Evolutionary conservation across 768 basidiomycete species (phyloP), one percentile per base, ranked within the genome.

Genomic region (Phlebiopsis gigantea): DNA sequence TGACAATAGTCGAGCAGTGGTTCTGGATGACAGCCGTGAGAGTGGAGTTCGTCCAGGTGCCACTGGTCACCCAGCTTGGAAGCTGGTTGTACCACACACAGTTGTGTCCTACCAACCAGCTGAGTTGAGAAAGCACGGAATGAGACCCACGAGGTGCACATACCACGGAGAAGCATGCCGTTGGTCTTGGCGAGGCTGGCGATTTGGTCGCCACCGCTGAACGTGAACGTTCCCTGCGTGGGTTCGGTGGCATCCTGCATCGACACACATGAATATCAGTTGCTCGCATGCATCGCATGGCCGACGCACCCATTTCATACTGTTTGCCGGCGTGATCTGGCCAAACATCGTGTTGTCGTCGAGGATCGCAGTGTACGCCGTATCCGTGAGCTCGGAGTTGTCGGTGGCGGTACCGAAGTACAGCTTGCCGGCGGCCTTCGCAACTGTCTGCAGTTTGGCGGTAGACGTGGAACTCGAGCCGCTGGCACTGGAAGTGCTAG

Each of bases 261-360:
- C 12, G 12, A 22, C 39, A 22, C 21, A n/a, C n/a, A n/a, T 39
- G 1, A 12, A n/a, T n/a, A n/a, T n/a, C n/a, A n/a, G n/a, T n/a
- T n/a, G n/a, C n/a, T n/a, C n/a, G n/a, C n/a, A n/a, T n/a, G n/a
- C n/a, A n/a, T n/a, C n/a, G n/a, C n/a, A n/a, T n/a, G n/a, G n/a
- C n/a, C n/a, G 39, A 31, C 17, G 14, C 57, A 77, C 79, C 79
- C 80, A 82, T 76, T 82, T 82, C 79, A 81, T 79, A 57, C 73
- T 75, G 62, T 80, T 80, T 19, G 70, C 79, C 24, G 79, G 72
- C 0, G 79, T 80, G 57, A 81, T 67, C 62, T 78, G 77, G 12
- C 69, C 69, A 61, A 79, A 81, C 57, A 75, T 68, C 15, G 53
- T 65, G 34, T 60, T 71, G 62, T 79, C 70, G 55, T 69, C 64